These are phyloP conservation scores for Cystobasidium tubakii DNA, from an alignment of 768 basidiomycete species.

Conservation along the genomic window DNA sequence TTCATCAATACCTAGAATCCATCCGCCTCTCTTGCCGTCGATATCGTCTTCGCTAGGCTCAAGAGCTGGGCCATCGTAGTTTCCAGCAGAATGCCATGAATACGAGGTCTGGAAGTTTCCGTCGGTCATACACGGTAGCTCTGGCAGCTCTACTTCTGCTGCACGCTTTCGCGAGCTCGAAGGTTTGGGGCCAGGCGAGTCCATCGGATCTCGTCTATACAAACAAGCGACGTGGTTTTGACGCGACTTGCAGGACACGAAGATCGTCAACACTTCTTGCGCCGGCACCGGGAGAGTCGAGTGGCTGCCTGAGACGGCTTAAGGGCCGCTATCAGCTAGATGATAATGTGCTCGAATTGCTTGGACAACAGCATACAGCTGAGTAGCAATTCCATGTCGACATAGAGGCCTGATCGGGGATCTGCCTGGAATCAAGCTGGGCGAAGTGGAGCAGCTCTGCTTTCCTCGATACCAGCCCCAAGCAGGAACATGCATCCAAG, in stretches of 20 bases:
- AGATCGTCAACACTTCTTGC: background rate
- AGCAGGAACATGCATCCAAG: background rate
- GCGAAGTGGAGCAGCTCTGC: no score
- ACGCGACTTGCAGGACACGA: background rate
- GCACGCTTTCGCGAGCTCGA: background rate
- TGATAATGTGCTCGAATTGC: no score
- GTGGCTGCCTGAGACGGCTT: no score
- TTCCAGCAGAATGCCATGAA: slow-evolving; percentile 46
- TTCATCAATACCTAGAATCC: slow-evolving; percentile 95
- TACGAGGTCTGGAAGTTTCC: slow-evolving; percentile 40
- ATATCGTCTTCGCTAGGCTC: slow-evolving; percentile 30
- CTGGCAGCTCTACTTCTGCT: slow-evolving; percentile 30
- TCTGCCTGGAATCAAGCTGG: no score
- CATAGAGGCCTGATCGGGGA: no score
- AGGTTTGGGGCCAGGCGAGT: background rate
- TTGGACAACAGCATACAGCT: no score
- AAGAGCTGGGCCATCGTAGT: background rate
- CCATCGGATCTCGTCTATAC: background rate
- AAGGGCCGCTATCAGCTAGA: no score
- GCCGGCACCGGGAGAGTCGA: background rate
- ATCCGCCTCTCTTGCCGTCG: slow-evolving; percentile 40
- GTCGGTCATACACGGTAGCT: slow-evolving; percentile 40
- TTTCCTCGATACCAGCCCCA: no score
- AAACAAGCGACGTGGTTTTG: background rate
- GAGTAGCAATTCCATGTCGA: no score